Conservation (phyloP, 495 filamentous ascomycete genomes). For the Letharia lupina region DNA sequence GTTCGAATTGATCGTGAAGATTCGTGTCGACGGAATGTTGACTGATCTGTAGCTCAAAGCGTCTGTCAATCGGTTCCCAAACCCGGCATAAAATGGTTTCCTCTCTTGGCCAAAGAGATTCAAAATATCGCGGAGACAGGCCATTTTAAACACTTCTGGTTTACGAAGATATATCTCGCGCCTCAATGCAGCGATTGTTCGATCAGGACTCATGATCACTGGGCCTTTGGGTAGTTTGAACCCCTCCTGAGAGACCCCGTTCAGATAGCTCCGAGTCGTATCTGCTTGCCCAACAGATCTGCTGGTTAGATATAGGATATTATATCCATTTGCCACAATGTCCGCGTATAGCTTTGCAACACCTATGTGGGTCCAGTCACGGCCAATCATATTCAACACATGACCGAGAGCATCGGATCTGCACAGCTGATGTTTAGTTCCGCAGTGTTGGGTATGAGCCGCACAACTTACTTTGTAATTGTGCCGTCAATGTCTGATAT, state of each 20-base stretch:
- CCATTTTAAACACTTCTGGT: constrained; percentile 99
- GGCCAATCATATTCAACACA: constrained; percentile 92
- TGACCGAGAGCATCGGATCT: constrained; percentile 93
- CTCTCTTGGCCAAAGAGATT: constrained; percentile 72
- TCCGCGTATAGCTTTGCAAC: constrained; percentile 97
- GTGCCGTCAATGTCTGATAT: constrained; percentile 99
- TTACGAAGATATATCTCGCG: constrained; percentile 93
- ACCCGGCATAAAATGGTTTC: constrained; percentile 91
- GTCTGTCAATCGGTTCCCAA: constrained; percentile 94
- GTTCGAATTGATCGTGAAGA: constrained; percentile 99
- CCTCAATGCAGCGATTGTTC: constrained; percentile 89
- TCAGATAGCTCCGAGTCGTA: constrained; percentile 80
- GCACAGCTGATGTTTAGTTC: constrained; percentile 5
- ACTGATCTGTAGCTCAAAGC: constrained; percentile 93
- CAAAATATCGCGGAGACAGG: constrained; percentile 87
- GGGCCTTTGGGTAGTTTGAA: constrained; percentile 82
- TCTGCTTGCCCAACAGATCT: constrained; percentile 90
- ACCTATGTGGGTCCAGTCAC: constrained; percentile 95
- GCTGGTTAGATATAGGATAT: constrained; percentile 96
- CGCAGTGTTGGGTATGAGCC: neutral
- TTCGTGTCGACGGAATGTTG: constrained; percentile 84
- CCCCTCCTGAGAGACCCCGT: constrained; percentile 80
- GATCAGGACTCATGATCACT: constrained; percentile 88
- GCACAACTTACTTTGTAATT: constrained; percentile 68
- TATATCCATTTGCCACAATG: constrained; percentile 93